These are phyloP conservation scores for Globisporangium sylvaticum DNA, from an alignment of 352 stramenopile species.

Conservation along the genomic window DNA sequence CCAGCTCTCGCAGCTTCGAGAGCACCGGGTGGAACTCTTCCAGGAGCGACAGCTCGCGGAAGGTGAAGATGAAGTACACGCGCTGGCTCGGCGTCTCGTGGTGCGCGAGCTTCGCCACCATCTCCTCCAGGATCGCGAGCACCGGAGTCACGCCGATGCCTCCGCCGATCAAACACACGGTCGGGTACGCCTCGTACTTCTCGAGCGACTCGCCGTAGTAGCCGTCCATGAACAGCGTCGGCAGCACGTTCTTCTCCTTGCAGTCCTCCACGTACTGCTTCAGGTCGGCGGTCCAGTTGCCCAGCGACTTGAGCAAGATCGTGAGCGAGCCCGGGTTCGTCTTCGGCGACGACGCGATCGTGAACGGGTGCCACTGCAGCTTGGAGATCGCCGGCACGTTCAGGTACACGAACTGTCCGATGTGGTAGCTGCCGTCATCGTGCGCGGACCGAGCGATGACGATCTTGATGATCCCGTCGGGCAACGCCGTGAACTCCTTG, in stretches of 20 bases:
- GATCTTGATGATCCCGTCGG: conserved; percentile 31
- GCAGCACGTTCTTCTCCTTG: conserved; percentile 17
- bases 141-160: conserved; percentile 40
- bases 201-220: conserved; percentile 35
- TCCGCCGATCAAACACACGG: conserved; percentile 26
- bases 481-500: conserved; percentile 18
- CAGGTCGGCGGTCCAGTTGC: conserved; percentile 32
- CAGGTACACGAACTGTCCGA: conserved; percentile 48
- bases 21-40: conserved; percentile 21
- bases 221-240: conserved; percentile 39
- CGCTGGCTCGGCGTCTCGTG: conserved; percentile 9
- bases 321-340: conserved; percentile 23
- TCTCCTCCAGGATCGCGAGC: conserved; percentile 34
- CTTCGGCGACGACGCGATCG: conserved; percentile 36
- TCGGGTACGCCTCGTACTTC: conserved; percentile 32
- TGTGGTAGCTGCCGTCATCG: conserved; percentile 19
- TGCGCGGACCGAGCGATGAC: conserved; percentile 22
- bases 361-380: conserved; percentile 54
- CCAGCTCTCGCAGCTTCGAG: conserved; percentile 11
- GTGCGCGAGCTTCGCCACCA: conserved; percentile 1
- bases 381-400: conserved; percentile 42
- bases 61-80: conserved; percentile 20
- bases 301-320: conserved; percentile 36
- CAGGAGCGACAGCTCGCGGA: conserved; percentile 24
- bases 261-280: conserved; percentile 34